phyloP scores from a whole-genome alignment of 176 grass and related monocot species.

The Secale cereale region DNA sequence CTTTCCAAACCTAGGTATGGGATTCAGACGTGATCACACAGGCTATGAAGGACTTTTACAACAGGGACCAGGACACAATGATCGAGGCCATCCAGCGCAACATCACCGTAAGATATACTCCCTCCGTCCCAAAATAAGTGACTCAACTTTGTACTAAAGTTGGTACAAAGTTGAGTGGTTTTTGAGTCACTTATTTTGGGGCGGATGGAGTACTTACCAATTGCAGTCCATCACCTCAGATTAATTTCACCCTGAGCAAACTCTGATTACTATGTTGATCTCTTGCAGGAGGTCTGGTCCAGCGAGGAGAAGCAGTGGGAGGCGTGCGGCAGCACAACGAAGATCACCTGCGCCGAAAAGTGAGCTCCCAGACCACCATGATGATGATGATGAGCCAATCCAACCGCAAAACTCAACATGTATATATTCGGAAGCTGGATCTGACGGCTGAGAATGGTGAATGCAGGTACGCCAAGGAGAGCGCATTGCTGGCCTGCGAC shows the following conservation, averaged over 20 bases:
- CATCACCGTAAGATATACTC: conserved; percentile 77
- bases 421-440: neutral
- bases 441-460: neutral
- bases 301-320: conserved; percentile 49
- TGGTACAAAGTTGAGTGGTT: too few relatives aligned
- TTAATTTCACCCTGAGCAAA: neutral
- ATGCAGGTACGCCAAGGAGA: conserved; percentile 48
- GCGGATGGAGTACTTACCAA: too few relatives aligned
- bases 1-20: conserved; percentile 50
- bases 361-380: neutral
- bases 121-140: too few relatives aligned
- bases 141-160: too few relatives aligned
- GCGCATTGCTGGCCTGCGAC: conserved; percentile 37
- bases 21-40: conserved; percentile 76
- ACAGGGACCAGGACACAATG: conserved; percentile 59
- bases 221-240: neutral
- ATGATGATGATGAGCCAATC: neutral
- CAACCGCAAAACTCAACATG: neutral
- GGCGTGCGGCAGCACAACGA: conserved; percentile 24
- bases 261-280: neutral
- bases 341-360: conserved; percentile 46
- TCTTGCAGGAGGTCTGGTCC: conserved; percentile 39
- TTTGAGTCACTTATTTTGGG: too few relatives aligned
- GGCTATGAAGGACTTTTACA: conserved; percentile 81
- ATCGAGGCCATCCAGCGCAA: conserved; percentile 67